Base-by-base conservation (phyloP, 352 stramenopile species). In the Phytophthora citricola region DNA sequence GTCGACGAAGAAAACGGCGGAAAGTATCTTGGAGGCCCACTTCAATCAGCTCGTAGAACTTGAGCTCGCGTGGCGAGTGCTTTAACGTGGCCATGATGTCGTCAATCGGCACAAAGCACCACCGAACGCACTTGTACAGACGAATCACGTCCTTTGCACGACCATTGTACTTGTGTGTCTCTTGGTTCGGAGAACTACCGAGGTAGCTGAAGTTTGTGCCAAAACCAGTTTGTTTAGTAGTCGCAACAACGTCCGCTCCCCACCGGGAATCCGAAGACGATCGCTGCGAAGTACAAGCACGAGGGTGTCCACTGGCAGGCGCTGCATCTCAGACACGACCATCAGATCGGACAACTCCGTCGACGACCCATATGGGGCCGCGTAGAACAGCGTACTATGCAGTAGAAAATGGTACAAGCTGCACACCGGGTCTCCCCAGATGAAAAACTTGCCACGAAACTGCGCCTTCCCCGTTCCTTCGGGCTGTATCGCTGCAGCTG, bases 341-440 rank as follows among this genome's bases (percentile, higher is more conserved):
- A 74, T 58, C 26, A 71, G 15, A 32, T 77, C 75, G 0, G 63
- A 58, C 20, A 79, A 22, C 10, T 75, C 71, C 1, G 60, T 58
- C 4, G 63, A 63, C 7, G 73, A 57, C 20, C 61, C 67, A 1
- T 40, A 38, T 4, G 79, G 84, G 8, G 68, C 44, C 7, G 73
- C 63, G 41, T 90, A 91, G 45, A 94, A 94, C 4, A 92, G 64
- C 39, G 83, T 87, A 20, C 73, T 76, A 8, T 80, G 60, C 14
- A 90, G 68, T 36, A 94, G 50, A 44, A 81, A 91, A 58, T 94
- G 85, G 40, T 91, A 90, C 53, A 89, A 46, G 15, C 85, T 90
- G 68, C 81, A 90, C 4, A 91, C 53, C 3, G 68, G 72, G 27
- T 92, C 71, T 44, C 78, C 79, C 85, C 83, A 92, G 14, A 84